Evolutionary conservation across 768 basidiomycete species (phyloP).

Genomic region (Mycena haematopus): DNA sequence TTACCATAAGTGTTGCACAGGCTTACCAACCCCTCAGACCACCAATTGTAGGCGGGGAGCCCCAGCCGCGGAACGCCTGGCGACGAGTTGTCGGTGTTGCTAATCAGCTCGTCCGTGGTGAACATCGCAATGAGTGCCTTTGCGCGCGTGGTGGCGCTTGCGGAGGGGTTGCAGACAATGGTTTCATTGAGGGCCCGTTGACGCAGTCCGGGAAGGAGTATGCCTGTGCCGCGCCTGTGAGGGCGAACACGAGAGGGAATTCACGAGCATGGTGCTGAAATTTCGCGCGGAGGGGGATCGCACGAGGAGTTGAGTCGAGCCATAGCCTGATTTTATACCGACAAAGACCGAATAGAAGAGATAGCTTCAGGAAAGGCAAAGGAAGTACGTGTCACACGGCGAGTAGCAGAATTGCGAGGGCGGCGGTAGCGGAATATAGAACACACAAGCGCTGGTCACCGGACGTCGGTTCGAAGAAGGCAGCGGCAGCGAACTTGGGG

Average conservation of each 20-base stretch:
- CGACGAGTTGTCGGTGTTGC: constrained; percentile 55
- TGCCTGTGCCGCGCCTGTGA: constrained; percentile 15
- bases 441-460: constrained; percentile 1
- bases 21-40: constrained; percentile 63
- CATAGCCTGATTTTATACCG: background rate
- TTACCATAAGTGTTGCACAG: background rate
- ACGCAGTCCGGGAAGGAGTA: constrained; percentile 57
- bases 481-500: background rate
- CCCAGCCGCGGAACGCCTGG: constrained; percentile 61
- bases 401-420: background rate
- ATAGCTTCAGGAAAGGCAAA: background rate
- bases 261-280: constrained; percentile 3
- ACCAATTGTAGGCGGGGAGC: constrained; percentile 65
- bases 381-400: background rate
- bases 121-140: constrained; percentile 55
- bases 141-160: constrained; percentile 53
- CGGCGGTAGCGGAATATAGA: background rate
- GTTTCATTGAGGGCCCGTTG: constrained; percentile 51
- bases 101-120: constrained; percentile 56
- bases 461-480: background rate
- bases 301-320: background rate
- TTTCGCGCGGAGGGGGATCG: background rate
- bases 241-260: background rate
- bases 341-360: background rate
- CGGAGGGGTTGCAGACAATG: constrained; percentile 53